Conservation (phyloP, 1,139 yeast species). For the Yamadazyma siamensis region DNA sequence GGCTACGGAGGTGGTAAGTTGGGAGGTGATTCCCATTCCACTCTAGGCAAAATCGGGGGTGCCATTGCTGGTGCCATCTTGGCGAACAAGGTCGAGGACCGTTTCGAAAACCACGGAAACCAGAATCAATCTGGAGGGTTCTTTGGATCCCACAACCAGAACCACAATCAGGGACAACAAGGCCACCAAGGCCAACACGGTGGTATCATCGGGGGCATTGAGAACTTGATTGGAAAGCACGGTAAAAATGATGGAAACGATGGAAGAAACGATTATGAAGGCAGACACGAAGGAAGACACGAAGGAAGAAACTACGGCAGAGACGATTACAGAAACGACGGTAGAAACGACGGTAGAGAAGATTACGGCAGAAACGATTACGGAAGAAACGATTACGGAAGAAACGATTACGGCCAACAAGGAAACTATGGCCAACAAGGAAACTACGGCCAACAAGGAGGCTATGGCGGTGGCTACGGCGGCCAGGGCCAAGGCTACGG, state of each 20-base stretch:
- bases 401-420: conserved; percentile 8
- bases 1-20: conserved; percentile 47
- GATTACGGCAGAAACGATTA: conserved; percentile 9
- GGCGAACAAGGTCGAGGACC: conserved; percentile 53
- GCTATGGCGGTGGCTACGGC: conserved; percentile 8
- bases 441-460: conserved; percentile 9
- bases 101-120: conserved; percentile 15
- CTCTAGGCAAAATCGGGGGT: conserved; percentile 54
- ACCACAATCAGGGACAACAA: conserved; percentile 12
- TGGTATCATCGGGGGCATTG: conserved; percentile 13
- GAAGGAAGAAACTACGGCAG: conserved; percentile 13
- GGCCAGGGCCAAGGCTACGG: conserved; percentile 11
- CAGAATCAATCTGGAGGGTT: neutral
- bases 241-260: conserved; percentile 8
- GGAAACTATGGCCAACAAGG: conserved; percentile 13
- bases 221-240: conserved; percentile 11
- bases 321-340: conserved; percentile 9
- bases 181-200: conserved; percentile 9
- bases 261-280: conserved; percentile 9
- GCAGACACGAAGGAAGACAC: conserved; percentile 4
- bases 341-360: conserved; percentile 10
- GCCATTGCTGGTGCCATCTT: conserved; percentile 60
- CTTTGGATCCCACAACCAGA: neutral
- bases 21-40: conserved; percentile 41
- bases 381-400: conserved; percentile 11